Evolutionary conservation across 2,329 filamentous ascomycete genomes (phyloP), one percentile per base, ranked within the genome.

Genomic region (Talaromyces sp.): DNA sequence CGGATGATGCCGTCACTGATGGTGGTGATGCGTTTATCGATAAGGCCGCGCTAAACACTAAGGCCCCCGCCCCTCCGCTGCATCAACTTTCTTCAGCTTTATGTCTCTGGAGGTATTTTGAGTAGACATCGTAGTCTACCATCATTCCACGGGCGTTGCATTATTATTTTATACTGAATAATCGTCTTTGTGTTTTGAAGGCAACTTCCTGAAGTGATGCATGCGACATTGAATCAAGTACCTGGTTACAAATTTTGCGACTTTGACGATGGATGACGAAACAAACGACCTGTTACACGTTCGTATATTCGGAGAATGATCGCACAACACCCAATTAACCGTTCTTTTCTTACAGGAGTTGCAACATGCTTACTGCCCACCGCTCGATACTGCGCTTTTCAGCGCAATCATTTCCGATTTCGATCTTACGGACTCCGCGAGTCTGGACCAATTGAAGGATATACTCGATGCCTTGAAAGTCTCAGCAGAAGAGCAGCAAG

Each of bases 311-410:
- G 2, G 33, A 35, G 1, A 19, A 6, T 22, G 31, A 5, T 22
- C 33, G 33, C 52, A 33, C 52, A 2, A 39, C 33, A 25, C 11
- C 52, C 17, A 9, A 37, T 25, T 56, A n/a, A 56, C n/a, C n/a
- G 15, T 62, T 22, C 60, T 35, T n/a, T 33, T 22, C 22, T 5
- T 35, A 6, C 56, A 80, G 78, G 75, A 77, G 50, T 70, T 81
- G 27, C 74, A 93, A 88, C 84, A 87, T 67, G 86, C 89, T 68
- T 94, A 92, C 73, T 89, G 88, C 73, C 86, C 90, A 27, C 85
- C 89, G 19, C 78, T 97, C 47, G 93, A 97, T 70, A 86, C 92
- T 69, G 86, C 91, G 0, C 84, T 94, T 13, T 86, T 97, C 66
- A 84, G 89, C 62, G 89, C 92, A 3, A 90, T 97, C 59, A 82